Percentiles rank a stretch among this genome's conserved stretches.
phyloP scores from a whole-genome alignment of 2,329 filamentous ascomycete genomes.

The Penicillium sp. region DNA sequence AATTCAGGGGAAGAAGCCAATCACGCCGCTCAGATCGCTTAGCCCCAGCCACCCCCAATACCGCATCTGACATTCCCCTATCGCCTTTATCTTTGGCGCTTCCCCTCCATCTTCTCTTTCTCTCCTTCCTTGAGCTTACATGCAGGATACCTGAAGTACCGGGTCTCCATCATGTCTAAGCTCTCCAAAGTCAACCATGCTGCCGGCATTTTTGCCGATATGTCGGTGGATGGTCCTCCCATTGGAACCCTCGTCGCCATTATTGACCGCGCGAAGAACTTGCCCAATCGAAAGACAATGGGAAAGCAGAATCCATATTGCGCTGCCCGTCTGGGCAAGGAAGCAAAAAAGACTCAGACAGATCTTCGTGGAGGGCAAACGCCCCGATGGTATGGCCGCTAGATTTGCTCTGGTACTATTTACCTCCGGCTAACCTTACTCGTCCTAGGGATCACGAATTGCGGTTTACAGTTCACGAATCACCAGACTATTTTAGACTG shows the following conservation, averaged over 20 bases:
- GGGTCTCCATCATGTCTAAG: conserved; percentile 32
- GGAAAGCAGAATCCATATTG: conserved; percentile 98
- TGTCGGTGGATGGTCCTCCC: conserved; percentile 83
- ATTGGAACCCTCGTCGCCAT: conserved; percentile 91
- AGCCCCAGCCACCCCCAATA: conserved; percentile 24
- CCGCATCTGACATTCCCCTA: conserved; percentile 15
- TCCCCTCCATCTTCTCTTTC: not conserved
- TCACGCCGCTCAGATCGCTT: conserved; percentile 3
- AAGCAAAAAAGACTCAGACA: conserved; percentile 93
- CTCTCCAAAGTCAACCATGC: conserved; percentile 65
- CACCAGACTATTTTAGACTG: conserved; percentile 88
- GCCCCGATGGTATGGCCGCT: conserved; percentile 67
- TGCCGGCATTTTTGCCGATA: conserved; percentile 88
- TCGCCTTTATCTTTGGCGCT: not conserved
- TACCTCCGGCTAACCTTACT: not conserved
- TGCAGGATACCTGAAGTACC: not conserved
- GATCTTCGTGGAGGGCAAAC: conserved; percentile 93
- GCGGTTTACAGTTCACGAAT: conserved; percentile 92
- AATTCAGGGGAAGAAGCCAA: conserved; percentile 19
- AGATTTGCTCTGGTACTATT: not conserved
- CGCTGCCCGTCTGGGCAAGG: conserved; percentile 86
- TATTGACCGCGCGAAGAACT: conserved; percentile 90
- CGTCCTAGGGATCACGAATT: conserved; percentile 84
- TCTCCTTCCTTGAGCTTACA: conserved; percentile 1
- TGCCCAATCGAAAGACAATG: conserved; percentile 94